A percentile compares a stretch with the other conserved stretches of the same genome.
Conservation (phyloP, 768 basidiomycete species). For the Cystobasidium onofrii region DNA sequence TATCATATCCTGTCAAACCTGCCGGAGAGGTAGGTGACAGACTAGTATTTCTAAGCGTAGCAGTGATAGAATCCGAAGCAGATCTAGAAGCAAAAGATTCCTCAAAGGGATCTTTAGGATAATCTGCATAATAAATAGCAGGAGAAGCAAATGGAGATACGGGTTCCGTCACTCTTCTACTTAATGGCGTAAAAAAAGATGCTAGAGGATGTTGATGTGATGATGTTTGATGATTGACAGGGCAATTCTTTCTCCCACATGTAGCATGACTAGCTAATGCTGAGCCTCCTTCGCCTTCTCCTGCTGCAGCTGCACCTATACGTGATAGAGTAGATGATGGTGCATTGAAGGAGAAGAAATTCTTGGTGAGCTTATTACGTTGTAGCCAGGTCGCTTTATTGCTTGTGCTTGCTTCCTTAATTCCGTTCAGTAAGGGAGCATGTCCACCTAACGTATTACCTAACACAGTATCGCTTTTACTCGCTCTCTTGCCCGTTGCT, state of each 20-base stretch:
- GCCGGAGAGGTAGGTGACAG: background rate
- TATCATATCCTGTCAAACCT: background rate
- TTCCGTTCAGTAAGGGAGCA: background rate
- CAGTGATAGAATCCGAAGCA: background rate
- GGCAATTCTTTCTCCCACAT: background rate
- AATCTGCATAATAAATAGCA: background rate
- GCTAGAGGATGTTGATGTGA: background rate
- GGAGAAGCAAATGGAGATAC: conserved; percentile 24
- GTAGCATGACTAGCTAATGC: background rate
- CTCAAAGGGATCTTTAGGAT: conserved; percentile 9
- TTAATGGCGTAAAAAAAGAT: background rate
- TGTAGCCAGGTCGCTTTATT: background rate
- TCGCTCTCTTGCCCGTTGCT: background rate
- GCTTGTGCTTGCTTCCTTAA: background rate
- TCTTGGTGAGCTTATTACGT: background rate
- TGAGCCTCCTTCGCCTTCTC: background rate
- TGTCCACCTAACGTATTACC: background rate
- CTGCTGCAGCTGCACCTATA: background rate
- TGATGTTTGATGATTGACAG: background rate
- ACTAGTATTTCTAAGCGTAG: background rate
- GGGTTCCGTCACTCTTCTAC: background rate
- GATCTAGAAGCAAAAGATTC: conserved; percentile 4
- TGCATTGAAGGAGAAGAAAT: background rate
- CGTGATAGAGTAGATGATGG: background rate
- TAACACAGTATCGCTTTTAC: background rate